A percentile compares a stretch with the other conserved stretches of the same genome.
Conservation (phyloP, 768 basidiomycete genomes). For the Boletus speciosus region DNA sequence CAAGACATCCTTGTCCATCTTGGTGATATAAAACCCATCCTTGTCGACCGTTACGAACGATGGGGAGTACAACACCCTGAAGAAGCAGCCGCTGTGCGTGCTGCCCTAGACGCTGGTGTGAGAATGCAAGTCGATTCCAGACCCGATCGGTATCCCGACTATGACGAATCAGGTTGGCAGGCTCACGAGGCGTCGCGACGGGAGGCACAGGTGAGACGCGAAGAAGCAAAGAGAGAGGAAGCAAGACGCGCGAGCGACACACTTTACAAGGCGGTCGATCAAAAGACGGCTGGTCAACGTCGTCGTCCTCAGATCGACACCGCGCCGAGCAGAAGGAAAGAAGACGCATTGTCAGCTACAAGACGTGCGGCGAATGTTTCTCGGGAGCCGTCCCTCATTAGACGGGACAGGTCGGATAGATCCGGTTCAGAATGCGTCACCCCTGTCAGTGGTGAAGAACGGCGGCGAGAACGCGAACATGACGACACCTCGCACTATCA, state of each 20-base stretch:
- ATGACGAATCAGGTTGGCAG: conserved; percentile 33
- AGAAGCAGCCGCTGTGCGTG: conserved; percentile 24
- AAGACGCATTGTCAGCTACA: conserved; percentile 25
- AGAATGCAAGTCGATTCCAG: conserved; percentile 24
- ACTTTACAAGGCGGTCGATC: conserved; percentile 28
- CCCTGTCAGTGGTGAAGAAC: conserved; percentile 26
- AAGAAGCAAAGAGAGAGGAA: conserved; percentile 35
- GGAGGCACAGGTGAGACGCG: conserved; percentile 32
- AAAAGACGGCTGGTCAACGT: conserved; percentile 14
- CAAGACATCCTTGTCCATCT: conserved; percentile 70
- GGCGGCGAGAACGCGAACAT: conserved; percentile 25
- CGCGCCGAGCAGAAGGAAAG: conserved; percentile 28
- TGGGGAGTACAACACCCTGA: conserved; percentile 50
- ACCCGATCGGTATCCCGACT: conserved; percentile 22
- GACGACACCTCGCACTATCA: conserved; percentile 38
- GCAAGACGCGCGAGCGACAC: conserved; percentile 33
- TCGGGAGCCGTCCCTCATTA: conserved; percentile 22
- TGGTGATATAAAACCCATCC: conserved; percentile 56
- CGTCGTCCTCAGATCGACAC: conserved; percentile 30
- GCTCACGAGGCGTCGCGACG: conserved; percentile 31
- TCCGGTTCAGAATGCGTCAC: conserved; percentile 26
- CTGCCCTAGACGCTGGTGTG: conserved; percentile 19
- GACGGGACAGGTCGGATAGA: conserved; percentile 22
- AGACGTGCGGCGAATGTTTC: conserved; percentile 26
- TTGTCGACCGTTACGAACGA: conserved; percentile 61